Evolutionary conservation across 1,284 basidiomycete genomes (phyloP), one percentile per base, ranked within the genome.

Genomic region (Takashimella tepidaria): DNA sequence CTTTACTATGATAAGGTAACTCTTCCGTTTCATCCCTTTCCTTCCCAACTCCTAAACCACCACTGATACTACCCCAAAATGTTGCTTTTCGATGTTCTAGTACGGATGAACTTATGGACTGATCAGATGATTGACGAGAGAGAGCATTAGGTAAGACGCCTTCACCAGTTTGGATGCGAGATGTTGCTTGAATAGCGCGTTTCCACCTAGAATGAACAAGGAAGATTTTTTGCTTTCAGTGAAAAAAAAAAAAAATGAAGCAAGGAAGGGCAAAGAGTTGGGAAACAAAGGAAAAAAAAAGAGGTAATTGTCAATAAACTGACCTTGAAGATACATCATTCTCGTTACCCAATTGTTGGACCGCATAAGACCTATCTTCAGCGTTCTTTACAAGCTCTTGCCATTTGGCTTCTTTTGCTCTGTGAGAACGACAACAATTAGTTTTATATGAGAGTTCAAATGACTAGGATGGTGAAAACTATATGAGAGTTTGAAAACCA

Each of bases 271-370:
- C n/a, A n/a, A n/a, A n/a, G n/a, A 50, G 19, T 41, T 42, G 41
- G 22, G 2, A 45, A 19, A 50, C 16, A 22, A 21, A 45, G 23
- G 27, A 54, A 41, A 25, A 21, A 20, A 6, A 26, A 13, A 6
- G 13, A 53, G 37, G n/a, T n/a, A n/a, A n/a, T n/a, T n/a, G n/a
- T n/a, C n/a, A n/a, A n/a, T n/a, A n/a, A 37, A 37, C 59, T 41
- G 8, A 66, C 63, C 66, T 55, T 8, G 65, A 64, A n/a, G 43
- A 45, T 21, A 66, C 61, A 49, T 69, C 67, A 47, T 69, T 67
- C 53, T 62, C 58, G 46, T 67, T 67, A n/a, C 58, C 58, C 20
- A 67, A 50, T 46, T 67, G 65, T 27, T 58, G 56, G 24, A 55
- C 25, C 1, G 58, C 57, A 24, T 62, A 61, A 8, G 41, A 51